phyloP scores from a whole-genome alignment of 2,329 filamentous ascomycete genomes.

The Fusarium praegraminearum region DNA sequence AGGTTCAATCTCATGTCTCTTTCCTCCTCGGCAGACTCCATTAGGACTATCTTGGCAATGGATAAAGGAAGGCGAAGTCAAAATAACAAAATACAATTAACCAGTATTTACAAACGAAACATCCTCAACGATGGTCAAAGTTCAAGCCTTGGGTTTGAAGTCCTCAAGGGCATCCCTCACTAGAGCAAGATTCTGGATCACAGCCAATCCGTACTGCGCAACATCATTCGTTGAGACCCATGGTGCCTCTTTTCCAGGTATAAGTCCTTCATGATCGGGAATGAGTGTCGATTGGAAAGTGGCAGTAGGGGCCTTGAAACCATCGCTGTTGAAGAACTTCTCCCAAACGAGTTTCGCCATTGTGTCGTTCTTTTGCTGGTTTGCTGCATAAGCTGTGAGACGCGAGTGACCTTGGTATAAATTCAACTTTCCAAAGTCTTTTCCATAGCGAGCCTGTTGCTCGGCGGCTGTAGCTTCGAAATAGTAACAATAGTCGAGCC shows the following conservation, averaged over 20 bases:
- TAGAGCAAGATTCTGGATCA: slow-evolving; percentile 66
- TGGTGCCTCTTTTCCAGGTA: slow-evolving; percentile 64
- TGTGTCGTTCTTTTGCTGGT: slow-evolving; percentile 57
- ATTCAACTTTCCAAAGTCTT: slow-evolving; percentile 59
- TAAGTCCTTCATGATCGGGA: slow-evolving; percentile 58
- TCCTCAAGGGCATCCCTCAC: slow-evolving; percentile 37
- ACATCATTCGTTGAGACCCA: slow-evolving; percentile 70
- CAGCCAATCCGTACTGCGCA: slow-evolving; percentile 68
- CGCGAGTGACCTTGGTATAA: slow-evolving; percentile 69
- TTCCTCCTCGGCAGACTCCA: too few relatives aligned
- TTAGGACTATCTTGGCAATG: too few relatives aligned
- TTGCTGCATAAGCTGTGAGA: slow-evolving; percentile 66
- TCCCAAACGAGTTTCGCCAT: slow-evolving; percentile 65
- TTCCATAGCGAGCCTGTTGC: slow-evolving; percentile 66
- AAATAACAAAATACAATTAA: too few relatives aligned
- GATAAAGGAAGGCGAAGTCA: too few relatives aligned
- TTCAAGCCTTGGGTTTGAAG: slow-evolving; percentile 10
- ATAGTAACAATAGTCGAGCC: slow-evolving; percentile 71
- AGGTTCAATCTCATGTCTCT: too few relatives aligned
- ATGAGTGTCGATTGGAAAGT: slow-evolving; percentile 56
- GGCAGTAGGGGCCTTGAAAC: slow-evolving; percentile 52
- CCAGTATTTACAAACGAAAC: background rate
- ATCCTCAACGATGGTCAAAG: rapidly evolving
- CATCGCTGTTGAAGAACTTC: slow-evolving; percentile 64
- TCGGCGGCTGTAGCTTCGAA: slow-evolving; percentile 63